These are phyloP conservation scores for Calocera cornea DNA, from an alignment of 768 basidiomycete species.

Conservation along the genomic window DNA sequence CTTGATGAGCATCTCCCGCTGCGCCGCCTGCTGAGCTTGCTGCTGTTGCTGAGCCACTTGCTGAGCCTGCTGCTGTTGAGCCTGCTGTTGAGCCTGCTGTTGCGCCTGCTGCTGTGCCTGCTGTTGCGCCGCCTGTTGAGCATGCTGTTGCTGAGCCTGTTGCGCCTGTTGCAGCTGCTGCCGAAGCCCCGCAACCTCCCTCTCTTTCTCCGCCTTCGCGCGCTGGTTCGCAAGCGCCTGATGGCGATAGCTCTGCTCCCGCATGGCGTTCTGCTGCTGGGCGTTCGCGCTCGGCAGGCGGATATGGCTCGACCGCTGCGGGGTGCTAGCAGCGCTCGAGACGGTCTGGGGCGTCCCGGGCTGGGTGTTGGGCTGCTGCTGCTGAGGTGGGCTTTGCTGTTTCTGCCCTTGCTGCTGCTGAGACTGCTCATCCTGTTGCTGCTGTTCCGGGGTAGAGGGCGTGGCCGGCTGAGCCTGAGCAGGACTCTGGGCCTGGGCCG, in stretches of 20 bases:
- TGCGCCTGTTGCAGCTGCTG: not conserved
- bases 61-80: constrained; percentile 3
- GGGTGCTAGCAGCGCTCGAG: not conserved
- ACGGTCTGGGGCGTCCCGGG: not conserved
- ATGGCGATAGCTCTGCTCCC: not conserved
- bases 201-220: not conserved
- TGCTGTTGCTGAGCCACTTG: not conserved
- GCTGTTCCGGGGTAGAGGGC: not conserved
- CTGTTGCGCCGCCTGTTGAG: not conserved
- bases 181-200: not conserved
- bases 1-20: not conserved
- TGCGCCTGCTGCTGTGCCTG: not conserved
- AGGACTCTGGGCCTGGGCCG: not conserved
- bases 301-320: not conserved
- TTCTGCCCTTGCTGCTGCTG: not conserved
- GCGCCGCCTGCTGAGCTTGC: constrained; percentile 7
- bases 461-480: not conserved
- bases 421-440: not conserved
- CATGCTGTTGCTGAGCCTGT: not conserved
- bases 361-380: not conserved
- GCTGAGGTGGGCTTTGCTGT: not conserved
- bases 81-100: constrained; percentile 3
- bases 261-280: not conserved
- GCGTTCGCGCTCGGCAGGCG: not conserved
- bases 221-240: constrained; percentile 2